phyloP scores from a whole-genome alignment of 2,329 filamentous ascomycete genomes.

The Phialophora chinensis region DNA sequence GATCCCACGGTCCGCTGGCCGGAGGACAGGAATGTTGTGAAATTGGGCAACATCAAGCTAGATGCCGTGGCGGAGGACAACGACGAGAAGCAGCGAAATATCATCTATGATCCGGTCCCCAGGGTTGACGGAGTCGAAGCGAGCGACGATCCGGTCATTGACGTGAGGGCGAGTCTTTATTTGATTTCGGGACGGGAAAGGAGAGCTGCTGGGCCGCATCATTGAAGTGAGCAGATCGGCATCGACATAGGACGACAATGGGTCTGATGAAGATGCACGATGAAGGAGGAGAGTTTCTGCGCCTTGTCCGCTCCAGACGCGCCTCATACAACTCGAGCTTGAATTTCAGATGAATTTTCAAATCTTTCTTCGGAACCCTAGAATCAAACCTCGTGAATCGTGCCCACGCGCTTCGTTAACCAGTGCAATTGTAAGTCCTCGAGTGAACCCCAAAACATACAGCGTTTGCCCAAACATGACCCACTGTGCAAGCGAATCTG shows the following conservation, averaged over 20 bases:
- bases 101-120: constrained; percentile 66
- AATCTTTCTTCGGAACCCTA: neutral
- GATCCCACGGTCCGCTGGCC: constrained; percentile 61
- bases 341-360: constrained; percentile 1
- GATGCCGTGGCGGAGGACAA: constrained; percentile 48
- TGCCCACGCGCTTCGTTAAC: neutral
- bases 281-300: neutral
- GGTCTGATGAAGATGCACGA: neutral
- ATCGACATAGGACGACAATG: neutral
- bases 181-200: constrained; percentile 61
- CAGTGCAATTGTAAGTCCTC: neutral
- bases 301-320: neutral
- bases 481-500: neutral
- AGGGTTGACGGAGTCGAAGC: constrained; percentile 60
- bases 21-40: constrained; percentile 56
- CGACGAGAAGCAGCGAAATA: constrained; percentile 55
- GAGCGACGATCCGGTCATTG: constrained; percentile 62
- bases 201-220: constrained; percentile 49
- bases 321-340: neutral
- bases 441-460: neutral
- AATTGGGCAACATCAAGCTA: constrained; percentile 58
- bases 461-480: neutral
- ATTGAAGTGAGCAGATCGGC: constrained; percentile 2
- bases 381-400: neutral
- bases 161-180: constrained; percentile 63